Percentiles rank a stretch among this genome's conserved stretches.
Evolutionary conservation across 106 monocot species (phyloP).

Genomic region (Ottelia alismoides): DNA sequence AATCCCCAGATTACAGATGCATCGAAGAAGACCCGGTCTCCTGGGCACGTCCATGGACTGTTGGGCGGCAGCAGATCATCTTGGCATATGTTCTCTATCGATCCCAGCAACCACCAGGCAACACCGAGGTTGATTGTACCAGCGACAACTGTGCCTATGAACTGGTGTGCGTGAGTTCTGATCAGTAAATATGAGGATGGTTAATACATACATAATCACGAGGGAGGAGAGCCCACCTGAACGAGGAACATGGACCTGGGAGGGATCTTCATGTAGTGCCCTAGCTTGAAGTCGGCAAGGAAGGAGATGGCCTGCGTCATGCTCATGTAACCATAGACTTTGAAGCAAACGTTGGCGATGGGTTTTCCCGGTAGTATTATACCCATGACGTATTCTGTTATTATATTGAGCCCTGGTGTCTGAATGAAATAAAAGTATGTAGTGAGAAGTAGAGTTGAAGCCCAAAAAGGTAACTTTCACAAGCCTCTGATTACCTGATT

Average conservation of each 20-base stretch:
- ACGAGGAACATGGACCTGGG: constrained; percentile 88
- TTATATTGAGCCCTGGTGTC: constrained; percentile 88
- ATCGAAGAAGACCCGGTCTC: constrained; percentile 89
- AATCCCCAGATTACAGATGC: constrained; percentile 94
- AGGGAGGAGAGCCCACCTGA: constrained; percentile 55
- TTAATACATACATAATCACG: no score
- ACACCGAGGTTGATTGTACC: constrained; percentile 68
- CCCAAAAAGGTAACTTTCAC: no score
- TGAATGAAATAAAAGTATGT: no score
- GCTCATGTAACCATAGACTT: constrained; percentile 99
- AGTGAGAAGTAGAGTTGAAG: no score
- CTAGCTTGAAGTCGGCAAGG: constrained; percentile 83
- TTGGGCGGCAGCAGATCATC: constrained; percentile 32
- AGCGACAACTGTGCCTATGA: constrained; percentile 67
- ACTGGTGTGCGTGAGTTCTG: no score
- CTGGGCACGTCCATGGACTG: constrained; percentile 93
- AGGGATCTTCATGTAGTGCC: constrained; percentile 97
- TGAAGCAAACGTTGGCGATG: constrained; percentile 90
- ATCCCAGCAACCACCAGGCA: constrained; percentile 85
- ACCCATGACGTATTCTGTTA: constrained; percentile 90
- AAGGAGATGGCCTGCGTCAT: constrained; percentile 90
- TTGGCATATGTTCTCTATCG: constrained; percentile 63
- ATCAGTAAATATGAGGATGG: no score
- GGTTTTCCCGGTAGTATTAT: constrained; percentile 75
- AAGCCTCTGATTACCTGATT: no score